These are phyloP conservation scores for Trichoderma cornu-damae DNA, from an alignment of 2,329 filamentous ascomycete species.

Conservation along the genomic window DNA sequence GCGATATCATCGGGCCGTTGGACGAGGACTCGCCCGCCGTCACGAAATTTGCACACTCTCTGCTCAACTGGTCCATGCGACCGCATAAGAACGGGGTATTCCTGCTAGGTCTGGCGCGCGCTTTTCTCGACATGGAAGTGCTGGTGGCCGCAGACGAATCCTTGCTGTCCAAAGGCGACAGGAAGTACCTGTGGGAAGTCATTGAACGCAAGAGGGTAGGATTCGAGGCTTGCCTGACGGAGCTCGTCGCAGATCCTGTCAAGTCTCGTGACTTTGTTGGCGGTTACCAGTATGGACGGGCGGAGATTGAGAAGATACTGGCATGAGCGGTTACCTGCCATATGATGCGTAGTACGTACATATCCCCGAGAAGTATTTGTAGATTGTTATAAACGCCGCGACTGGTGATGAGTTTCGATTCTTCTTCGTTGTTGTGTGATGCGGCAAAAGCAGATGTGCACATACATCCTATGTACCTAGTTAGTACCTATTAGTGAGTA, in stretches of 20 bases:
- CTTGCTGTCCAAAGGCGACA: neutral
- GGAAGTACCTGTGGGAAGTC: neutral
- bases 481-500: too few relatives aligned
- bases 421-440: too few relatives aligned
- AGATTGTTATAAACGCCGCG: too few relatives aligned
- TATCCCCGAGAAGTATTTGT: too few relatives aligned
- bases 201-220: neutral
- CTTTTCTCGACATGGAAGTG: neutral
- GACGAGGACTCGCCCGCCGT: neutral
- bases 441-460: too few relatives aligned
- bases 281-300: neutral
- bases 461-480: too few relatives aligned
- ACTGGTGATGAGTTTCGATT: too few relatives aligned
- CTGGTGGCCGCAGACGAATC: neutral
- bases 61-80: neutral
- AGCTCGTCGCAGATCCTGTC: neutral
- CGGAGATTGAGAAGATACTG: neutral
- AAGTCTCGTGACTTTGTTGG: neutral
- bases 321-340: neutral
- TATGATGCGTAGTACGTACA: neutral
- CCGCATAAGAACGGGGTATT: neutral
- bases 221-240: neutral
- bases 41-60: neutral
- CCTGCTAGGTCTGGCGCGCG: neutral
- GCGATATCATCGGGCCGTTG: neutral